Conservation (phyloP, 2,329 filamentous ascomycete species). For the Trichocomaceae sp. region DNA sequence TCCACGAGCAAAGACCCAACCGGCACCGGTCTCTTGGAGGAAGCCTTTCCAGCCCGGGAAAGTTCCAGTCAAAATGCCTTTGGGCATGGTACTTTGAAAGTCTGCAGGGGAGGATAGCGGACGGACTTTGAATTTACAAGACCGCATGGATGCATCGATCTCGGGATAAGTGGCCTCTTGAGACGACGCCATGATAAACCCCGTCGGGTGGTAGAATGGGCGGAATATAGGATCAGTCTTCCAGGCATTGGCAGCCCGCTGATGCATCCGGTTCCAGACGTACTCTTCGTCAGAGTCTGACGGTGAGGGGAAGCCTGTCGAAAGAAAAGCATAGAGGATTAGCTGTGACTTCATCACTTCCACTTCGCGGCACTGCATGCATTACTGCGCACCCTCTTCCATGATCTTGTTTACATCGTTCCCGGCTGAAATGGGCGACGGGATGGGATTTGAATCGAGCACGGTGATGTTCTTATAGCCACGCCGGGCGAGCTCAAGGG, state of each 20-base stretch:
- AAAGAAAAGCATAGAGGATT: background rate
- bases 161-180: background rate
- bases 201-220: conserved; percentile 37
- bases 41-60: conserved; percentile 38
- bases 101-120: conserved; percentile 36
- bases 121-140: conserved; percentile 2
- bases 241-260: conserved; percentile 30
- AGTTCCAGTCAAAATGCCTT: conserved; percentile 42
- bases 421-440: conserved; percentile 38
- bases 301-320: background rate
- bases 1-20: conserved; percentile 48
- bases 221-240: conserved; percentile 35
- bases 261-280: conserved; percentile 12
- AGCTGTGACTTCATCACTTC: background rate
- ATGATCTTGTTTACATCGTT: conserved; percentile 41
- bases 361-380: background rate
- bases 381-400: conserved; percentile 7
- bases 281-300: conserved; percentile 6
- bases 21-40: conserved; percentile 38
- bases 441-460: conserved; percentile 37
- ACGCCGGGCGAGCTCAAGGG: conserved; percentile 33
- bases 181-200: conserved; percentile 16
- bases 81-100: conserved; percentile 45
- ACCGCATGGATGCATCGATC: background rate
- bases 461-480: conserved; percentile 41